A percentile compares a stretch with the other conserved stretches of the same genome.
These are phyloP conservation scores for Aristolochia fimbriata DNA, from an alignment of 164 flowering plant genomes.

Conservation along the genomic window DNA sequence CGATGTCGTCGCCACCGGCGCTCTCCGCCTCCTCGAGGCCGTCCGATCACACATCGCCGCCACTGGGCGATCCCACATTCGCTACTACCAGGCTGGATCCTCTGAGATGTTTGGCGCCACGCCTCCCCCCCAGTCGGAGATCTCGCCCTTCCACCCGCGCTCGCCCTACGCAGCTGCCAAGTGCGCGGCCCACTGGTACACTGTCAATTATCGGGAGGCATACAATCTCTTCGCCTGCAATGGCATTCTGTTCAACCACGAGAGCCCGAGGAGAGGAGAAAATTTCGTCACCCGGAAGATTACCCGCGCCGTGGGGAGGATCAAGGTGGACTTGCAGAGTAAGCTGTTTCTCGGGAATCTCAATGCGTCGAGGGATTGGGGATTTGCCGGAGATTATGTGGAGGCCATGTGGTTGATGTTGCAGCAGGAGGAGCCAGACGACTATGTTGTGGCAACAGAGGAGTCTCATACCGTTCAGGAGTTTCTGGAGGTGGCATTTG, in stretches of 20 bases:
- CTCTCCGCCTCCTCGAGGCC: conserved; percentile 85
- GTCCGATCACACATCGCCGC: conserved; percentile 72
- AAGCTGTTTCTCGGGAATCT: conserved; percentile 81
- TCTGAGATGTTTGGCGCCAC: conserved; percentile 95
- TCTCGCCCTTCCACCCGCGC: conserved; percentile 83
- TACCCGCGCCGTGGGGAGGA: conserved; percentile 82
- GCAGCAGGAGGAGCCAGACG: conserved; percentile 90
- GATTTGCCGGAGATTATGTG: conserved; percentile 91
- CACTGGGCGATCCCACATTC: conserved; percentile 48
- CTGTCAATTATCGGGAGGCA: conserved; percentile 91
- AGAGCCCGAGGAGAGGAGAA: conserved; percentile 82
- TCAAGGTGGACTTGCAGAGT: conserved; percentile 81
- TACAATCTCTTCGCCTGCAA: conserved; percentile 85
- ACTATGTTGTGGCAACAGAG: conserved; percentile 95
- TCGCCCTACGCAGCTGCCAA: conserved; percentile 92
- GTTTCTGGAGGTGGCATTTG: conserved; percentile 79
- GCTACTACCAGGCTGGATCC: conserved; percentile 90
- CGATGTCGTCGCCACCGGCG: conserved; percentile 95
- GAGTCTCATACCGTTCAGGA: conserved; percentile 92
- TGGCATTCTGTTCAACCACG: conserved; percentile 89
- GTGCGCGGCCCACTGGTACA: conserved; percentile 96
- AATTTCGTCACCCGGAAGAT: conserved; percentile 93
- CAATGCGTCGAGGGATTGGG: conserved; percentile 90
- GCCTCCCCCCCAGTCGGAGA: conserved; percentile 80
- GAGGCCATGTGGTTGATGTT: conserved; percentile 99